Evolutionary conservation across 2,329 filamentous ascomycete species (phyloP).

Genomic region (Fonsecaea nubica): DNA sequence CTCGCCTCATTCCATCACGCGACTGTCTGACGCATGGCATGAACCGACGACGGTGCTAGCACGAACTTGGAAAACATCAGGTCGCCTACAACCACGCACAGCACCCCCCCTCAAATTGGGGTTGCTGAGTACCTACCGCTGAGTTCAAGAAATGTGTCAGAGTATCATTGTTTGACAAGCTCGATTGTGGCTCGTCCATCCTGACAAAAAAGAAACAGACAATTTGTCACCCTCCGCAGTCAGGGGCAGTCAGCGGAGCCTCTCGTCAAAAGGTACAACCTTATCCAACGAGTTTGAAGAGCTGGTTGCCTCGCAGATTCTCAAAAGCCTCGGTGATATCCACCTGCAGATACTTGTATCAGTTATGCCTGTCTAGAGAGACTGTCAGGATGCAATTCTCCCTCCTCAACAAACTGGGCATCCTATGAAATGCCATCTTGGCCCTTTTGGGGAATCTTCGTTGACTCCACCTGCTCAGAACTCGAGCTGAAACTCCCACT

Average conservation of each 20-base stretch:
- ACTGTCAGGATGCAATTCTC: background rate
- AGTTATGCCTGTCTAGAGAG: background rate
- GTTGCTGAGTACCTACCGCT: too few species aligned
- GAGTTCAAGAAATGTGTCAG: background rate
- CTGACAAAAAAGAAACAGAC: slow-evolving; percentile 6
- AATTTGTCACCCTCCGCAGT: slow-evolving; percentile 2
- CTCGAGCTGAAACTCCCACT: background rate
- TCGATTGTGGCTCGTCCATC: background rate
- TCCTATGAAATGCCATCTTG: background rate
- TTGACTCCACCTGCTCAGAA: background rate
- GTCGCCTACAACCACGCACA: background rate
- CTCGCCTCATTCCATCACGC: slow-evolving; percentile 3
- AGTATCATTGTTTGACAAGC: background rate
- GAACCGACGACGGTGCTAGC: background rate
- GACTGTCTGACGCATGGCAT: slow-evolving; percentile 1
- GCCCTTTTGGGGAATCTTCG: background rate
- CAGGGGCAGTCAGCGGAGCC: background rate
- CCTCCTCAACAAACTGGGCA: background rate
- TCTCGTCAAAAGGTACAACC: background rate
- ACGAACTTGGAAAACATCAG: background rate
- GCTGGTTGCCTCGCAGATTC: background rate
- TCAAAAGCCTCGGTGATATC: background rate
- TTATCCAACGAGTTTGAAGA: background rate
- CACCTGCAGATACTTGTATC: background rate
- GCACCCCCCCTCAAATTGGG: too few species aligned